These are phyloP conservation scores for Pythium angustatum DNA, from an alignment of 352 stramenopile species.

Conservation along the genomic window DNA sequence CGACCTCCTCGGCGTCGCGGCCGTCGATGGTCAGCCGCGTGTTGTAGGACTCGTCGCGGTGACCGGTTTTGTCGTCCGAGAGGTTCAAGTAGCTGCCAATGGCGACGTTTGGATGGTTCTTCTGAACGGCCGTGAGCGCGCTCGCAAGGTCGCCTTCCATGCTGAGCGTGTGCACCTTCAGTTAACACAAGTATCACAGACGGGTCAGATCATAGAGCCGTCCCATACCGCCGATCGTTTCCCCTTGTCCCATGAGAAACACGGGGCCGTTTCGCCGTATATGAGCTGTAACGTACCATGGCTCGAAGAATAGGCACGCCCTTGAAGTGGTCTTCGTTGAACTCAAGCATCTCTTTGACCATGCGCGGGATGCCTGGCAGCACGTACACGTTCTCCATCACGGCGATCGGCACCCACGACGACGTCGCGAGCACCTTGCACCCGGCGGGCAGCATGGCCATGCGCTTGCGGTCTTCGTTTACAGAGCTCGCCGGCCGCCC, in stretches of 20 bases:
- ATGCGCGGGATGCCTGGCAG: slow-evolving; percentile 81
- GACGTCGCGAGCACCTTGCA: slow-evolving; percentile 57
- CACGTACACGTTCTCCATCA: slow-evolving; percentile 85
- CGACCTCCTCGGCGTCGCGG: slow-evolving; percentile 49
- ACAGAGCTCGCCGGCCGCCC: slow-evolving; percentile 37
- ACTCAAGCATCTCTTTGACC: slow-evolving; percentile 80
- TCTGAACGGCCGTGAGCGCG: slow-evolving; percentile 63
- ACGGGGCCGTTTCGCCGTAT: too few species aligned
- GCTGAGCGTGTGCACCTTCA: slow-evolving; percentile 68
- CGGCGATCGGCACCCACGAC: slow-evolving; percentile 74
- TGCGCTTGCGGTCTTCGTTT: slow-evolving; percentile 71
- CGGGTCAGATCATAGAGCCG: slow-evolving; percentile 16
- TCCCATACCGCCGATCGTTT: too few species aligned
- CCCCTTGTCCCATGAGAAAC: too few species aligned
- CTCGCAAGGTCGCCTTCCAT: slow-evolving; percentile 71
- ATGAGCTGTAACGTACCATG: slow-evolving; percentile 43
- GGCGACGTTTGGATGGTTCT: slow-evolving; percentile 59
- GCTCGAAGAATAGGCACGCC: slow-evolving; percentile 76
- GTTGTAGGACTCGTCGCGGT: slow-evolving; percentile 63
- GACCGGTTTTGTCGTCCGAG: slow-evolving; percentile 55
- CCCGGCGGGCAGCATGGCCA: slow-evolving; percentile 65
- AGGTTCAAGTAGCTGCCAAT: slow-evolving; percentile 89
- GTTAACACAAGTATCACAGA: slow-evolving; percentile 9
- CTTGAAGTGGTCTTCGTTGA: slow-evolving; percentile 76
- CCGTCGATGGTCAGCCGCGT: slow-evolving; percentile 71